Evolutionary conservation across 306 rosid genomes (phyloP), one percentile per base, ranked within the genome.

Genomic region (Cucumis hystrix): DNA sequence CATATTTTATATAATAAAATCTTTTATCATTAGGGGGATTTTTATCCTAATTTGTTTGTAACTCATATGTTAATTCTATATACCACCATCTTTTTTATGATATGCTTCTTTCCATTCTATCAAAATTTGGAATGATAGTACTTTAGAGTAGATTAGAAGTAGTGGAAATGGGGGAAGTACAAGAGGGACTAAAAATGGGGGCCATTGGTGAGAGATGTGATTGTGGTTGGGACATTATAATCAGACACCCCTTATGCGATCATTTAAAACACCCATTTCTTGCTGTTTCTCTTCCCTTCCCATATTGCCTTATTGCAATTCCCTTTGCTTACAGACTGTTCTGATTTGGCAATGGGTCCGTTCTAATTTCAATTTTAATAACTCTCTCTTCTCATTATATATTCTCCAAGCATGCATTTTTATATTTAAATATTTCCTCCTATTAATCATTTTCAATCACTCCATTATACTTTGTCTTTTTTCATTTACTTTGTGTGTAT

Each of bases 341-440:
- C 25, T 73, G 17, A 33, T 73, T 28, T 73, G 77, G 77, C 77
- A 52, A 28, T 73, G 77, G 62, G 62, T 52, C 77, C 77, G 12
- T 47, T 9, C 14, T 2, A 16, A 52, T 17, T 61, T 9, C 30
- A 63, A 62, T n/a, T 60, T 21, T 30, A 49, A 49, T 13, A 49
- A 4, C 55, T 49, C 55, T 49, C 55, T 45, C 51, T 33, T 43
- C 49, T 43, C 49, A 43, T 43, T 43, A 39, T 39, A 47, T 47
- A 47, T 47, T 47, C 54, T 13, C 54, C 54, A 47, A 47, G 17
- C 54, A 47, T 12, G 54, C 54, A 47, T 47, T 9, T 10, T 1
- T 47, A 47, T 13, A 47, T 47, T 3, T 3, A 47, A 10, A 47
- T 10, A 10, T 12, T 47, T 47, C 4, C 12, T 5, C 1, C 1